A percentile compares a stretch with the other conserved stretches of the same genome.
phyloP scores from a whole-genome alignment of 306 rosid species.

The Hippophae gyantsensis region DNA sequence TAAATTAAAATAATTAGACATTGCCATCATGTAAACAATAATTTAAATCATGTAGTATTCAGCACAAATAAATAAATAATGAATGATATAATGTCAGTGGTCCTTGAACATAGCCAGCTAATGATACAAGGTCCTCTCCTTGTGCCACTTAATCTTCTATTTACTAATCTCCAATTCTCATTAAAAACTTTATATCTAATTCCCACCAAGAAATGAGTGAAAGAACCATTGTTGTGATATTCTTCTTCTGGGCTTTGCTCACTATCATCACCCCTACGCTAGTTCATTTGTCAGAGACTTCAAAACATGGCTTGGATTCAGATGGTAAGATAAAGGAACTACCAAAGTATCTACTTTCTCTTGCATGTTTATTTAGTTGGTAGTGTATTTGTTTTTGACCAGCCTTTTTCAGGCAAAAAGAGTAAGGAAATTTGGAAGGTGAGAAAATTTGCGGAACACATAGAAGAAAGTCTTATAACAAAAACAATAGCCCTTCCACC shows the following conservation, averaged over 20 bases:
- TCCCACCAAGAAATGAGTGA: constrained; percentile 41
- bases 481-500: constrained; percentile 10
- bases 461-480: constrained; percentile 13
- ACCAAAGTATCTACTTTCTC: background rate
- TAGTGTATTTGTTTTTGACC: background rate
- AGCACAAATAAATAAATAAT: constrained; percentile 1
- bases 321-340: constrained; percentile 18
- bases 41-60: background rate
- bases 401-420: constrained; percentile 35
- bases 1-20: constrained; percentile 32
- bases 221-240: constrained; percentile 63
- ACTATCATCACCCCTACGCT: constrained; percentile 74
- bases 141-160: constrained; percentile 14
- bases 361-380: background rate
- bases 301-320: constrained; percentile 31
- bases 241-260: constrained; percentile 69
- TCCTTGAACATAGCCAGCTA: constrained; percentile 55
- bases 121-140: constrained; percentile 15
- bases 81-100: constrained; percentile 15
- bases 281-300: constrained; percentile 50
- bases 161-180: constrained; percentile 7
- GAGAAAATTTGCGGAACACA: constrained; percentile 40
- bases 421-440: constrained; percentile 25
- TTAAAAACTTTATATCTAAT: constrained; percentile 4
- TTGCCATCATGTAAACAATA: constrained; percentile 4